Evolutionary conservation across 305 asterid genomes (phyloP).

Genomic region (Rubia tinctorum): DNA sequence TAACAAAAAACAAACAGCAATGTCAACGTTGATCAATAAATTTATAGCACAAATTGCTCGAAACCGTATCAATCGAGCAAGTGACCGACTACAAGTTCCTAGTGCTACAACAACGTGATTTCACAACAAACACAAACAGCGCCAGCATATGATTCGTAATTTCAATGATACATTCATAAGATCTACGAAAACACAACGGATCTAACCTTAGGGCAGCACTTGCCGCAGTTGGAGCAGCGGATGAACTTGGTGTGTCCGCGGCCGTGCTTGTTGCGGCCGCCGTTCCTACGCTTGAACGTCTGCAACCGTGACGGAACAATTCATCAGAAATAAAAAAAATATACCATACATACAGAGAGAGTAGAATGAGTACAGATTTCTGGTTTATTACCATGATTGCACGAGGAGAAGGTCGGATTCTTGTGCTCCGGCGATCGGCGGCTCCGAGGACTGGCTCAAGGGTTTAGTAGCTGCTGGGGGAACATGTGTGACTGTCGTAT

Average conservation of each 20-base stretch:
- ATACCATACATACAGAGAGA: background rate
- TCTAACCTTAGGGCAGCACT: conserved; percentile 93
- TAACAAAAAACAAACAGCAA: too few species aligned
- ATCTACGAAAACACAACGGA: background rate
- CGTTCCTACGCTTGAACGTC: conserved; percentile 79
- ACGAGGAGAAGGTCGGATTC: too few species aligned
- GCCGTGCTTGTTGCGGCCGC: conserved; percentile 93
- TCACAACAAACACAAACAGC: background rate
- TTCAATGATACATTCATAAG: background rate
- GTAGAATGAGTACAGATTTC: background rate
- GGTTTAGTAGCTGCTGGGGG: background rate
- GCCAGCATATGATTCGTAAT: background rate
- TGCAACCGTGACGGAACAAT: conserved; percentile 10
- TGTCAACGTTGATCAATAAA: too few species aligned
- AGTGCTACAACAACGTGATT: background rate
- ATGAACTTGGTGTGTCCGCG: conserved; percentile 77
- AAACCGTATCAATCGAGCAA: too few species aligned
- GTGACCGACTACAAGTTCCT: too few species aligned
- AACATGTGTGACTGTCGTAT: background rate
- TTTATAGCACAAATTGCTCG: too few species aligned
- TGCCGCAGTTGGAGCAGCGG: conserved; percentile 93
- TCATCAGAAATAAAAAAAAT: background rate
- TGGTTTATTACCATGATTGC: conserved; percentile 4
- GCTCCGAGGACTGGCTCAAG: background rate
- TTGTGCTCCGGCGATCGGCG: background rate